A percentile compares a stretch with the other conserved stretches of the same genome.
phyloP scores from a whole-genome alignment of 306 rosid species.

The Vigna radiata region DNA sequence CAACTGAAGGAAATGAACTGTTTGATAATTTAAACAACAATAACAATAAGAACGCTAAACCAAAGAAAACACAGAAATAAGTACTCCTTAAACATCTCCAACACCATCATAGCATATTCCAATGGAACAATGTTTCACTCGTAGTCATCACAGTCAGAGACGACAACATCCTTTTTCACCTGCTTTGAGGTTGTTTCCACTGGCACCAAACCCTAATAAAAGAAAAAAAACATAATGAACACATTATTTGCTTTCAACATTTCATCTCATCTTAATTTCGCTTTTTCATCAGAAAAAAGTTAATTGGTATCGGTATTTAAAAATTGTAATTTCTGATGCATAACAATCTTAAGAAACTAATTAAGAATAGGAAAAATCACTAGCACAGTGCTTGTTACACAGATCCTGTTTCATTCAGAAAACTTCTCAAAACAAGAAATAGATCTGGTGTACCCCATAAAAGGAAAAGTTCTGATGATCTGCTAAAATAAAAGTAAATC shows the following conservation, averaged over 20 bases:
- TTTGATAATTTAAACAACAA: slow-evolving; percentile 7
- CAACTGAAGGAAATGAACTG: slow-evolving; percentile 4
- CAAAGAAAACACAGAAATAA: not conserved
- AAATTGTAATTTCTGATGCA: not conserved
- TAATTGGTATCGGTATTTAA: not conserved
- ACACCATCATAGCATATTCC: slow-evolving; percentile 4
- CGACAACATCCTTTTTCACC: slow-evolving; percentile 8
- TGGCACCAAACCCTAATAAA: slow-evolving; percentile 48
- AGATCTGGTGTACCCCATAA: not conserved
- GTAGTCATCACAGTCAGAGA: slow-evolving; percentile 23
- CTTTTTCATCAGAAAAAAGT: not conserved
- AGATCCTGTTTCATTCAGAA: slow-evolving; percentile 28
- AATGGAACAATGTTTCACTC: slow-evolving; percentile 14
- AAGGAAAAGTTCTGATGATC: not conserved
- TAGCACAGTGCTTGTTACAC: not conserved
- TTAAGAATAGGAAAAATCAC: not conserved
- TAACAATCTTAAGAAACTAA: not conserved
- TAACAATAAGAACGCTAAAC: too few species aligned
- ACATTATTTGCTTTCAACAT: not conserved
- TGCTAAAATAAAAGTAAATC: not conserved
- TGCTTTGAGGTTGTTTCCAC: slow-evolving; percentile 12
- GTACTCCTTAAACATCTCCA: not conserved
- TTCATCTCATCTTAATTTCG: not conserved
- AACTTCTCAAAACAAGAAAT: not conserved
- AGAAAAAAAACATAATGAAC: not conserved